phyloP scores from a whole-genome alignment of 495 filamentous ascomycete species.

The Evernia prunastri region DNA sequence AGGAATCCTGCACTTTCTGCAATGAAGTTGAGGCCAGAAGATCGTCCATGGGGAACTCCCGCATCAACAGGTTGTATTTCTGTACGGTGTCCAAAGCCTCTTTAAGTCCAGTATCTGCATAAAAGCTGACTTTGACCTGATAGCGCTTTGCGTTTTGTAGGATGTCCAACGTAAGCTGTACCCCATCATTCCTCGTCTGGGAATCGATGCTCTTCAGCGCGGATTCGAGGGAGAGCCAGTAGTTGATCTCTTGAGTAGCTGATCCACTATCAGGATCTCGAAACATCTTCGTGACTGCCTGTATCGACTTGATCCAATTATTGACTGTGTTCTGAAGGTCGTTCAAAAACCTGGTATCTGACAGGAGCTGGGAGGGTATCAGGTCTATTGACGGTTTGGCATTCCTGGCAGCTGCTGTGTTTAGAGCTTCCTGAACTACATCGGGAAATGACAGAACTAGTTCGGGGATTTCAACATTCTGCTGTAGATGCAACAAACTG shows the following conservation, averaged over 20 bases:
- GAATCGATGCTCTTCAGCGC: slow-evolving; percentile 83
- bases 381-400: slow-evolving; percentile 65
- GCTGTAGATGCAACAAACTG: slow-evolving; percentile 82
- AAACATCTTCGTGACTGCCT: slow-evolving; percentile 91
- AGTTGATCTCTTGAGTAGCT: slow-evolving; percentile 95
- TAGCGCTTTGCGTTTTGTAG: slow-evolving; percentile 93
- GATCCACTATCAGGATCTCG: slow-evolving; percentile 82
- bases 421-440: slow-evolving; percentile 74
- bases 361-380: slow-evolving; percentile 62
- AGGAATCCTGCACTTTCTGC: slow-evolving; percentile 81
- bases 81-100: slow-evolving; percentile 92
- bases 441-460: slow-evolving; percentile 79
- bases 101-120: slow-evolving; percentile 87
- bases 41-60: slow-evolving; percentile 94
- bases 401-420: slow-evolving; percentile 59
- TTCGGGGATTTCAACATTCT: slow-evolving; percentile 96
- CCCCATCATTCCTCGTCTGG: slow-evolving; percentile 81
- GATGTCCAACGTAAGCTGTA: slow-evolving; percentile 86
- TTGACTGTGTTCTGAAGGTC: slow-evolving; percentile 89
- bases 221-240: slow-evolving; percentile 94
- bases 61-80: slow-evolving; percentile 97
- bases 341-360: slow-evolving; percentile 87
- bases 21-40: slow-evolving; percentile 85
- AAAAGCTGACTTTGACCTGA: slow-evolving; percentile 92
- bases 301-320: slow-evolving; percentile 96